Evolutionary conservation across 2,329 filamentous ascomycete genomes (phyloP), one percentile per base, ranked within the genome.

Genomic region (Teratosphaeriaceae sp.): DNA sequence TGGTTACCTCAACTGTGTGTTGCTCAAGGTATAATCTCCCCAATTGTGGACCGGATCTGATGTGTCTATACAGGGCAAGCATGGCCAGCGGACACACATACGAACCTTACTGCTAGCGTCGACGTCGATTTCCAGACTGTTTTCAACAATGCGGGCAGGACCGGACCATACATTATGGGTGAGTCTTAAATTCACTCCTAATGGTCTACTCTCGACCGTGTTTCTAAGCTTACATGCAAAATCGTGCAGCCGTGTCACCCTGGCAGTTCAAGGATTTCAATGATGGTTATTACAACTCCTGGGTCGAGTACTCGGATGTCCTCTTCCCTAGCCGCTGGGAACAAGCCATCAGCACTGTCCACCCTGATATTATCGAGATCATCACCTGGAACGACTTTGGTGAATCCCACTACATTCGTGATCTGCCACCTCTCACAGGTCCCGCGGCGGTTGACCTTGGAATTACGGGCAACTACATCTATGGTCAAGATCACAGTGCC

Each of bases 191-290:
- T 49, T 18, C 13, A 35, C 31, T 35, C 31, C 31, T n/a, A n/a
- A n/a, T n/a, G n/a, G n/a, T n/a, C n/a, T n/a, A n/a, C n/a, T n/a
- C n/a, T n/a, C n/a, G n/a, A n/a, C n/a, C n/a, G n/a, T n/a, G n/a
- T n/a, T n/a, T n/a, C n/a, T n/a, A n/a, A n/a, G n/a, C n/a, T n/a
- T n/a, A n/a, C n/a, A n/a, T n/a, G n/a, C n/a, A n/a, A n/a, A n/a
- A n/a, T n/a, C n/a, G n/a, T n/a, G n/a, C n/a, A n/a, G 61, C 56
- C 24, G 54, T 65, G 40, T 64, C 62, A 7, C 62, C 62, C 18
- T 65, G 61, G 61, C 62, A 64, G 48, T 65, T 55, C 57, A 61
- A 64, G 48, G 59, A 64, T 44, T 56, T 62, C 35, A 54, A 63
- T 53, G 52, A 58, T 44, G 59, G 58, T 45, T 57, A 59, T 42